Conservation (phyloP, 2,329 filamentous ascomycete species). For the Colletotrichum graminicola region DNA sequence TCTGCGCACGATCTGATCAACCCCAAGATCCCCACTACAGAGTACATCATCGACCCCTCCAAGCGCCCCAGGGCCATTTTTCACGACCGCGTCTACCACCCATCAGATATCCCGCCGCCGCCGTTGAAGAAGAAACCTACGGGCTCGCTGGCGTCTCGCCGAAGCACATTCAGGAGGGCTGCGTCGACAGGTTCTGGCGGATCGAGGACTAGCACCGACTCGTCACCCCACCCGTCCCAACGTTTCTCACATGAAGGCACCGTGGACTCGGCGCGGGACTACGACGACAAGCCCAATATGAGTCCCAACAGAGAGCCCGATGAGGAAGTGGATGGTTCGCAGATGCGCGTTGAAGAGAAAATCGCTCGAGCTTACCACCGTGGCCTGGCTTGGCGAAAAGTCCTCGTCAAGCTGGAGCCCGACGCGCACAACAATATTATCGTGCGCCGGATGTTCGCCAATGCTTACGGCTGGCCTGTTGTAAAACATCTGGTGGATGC, state of each 20-base stretch:
- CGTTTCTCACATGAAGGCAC: conserved; percentile 58
- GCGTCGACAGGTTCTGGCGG: conserved; percentile 37
- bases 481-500: conserved; percentile 94
- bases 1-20: conserved; percentile 93
- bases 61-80: conserved; percentile 91
- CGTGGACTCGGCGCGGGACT: conserved; percentile 60
- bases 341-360: conserved; percentile 95
- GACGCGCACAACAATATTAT: conserved; percentile 99
- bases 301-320: conserved; percentile 57
- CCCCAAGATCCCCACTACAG: conserved; percentile 83
- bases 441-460: conserved; percentile 95
- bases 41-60: conserved; percentile 87
- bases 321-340: conserved; percentile 66
- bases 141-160: conserved; percentile 50
- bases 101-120: conserved; percentile 89
- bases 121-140: conserved; percentile 70
- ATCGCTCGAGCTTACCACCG: conserved; percentile 96
- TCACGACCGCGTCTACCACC: conserved; percentile 95
- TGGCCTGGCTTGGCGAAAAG: conserved; percentile 94
- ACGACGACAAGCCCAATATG: conserved; percentile 64
- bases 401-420: conserved; percentile 93
- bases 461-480: conserved; percentile 98
- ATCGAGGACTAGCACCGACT: conserved; percentile 43
- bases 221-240: conserved; percentile 45
- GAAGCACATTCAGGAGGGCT: conserved; percentile 47